These are phyloP conservation scores for Ascoidea rubescens DNA, from an alignment of 805 yeast species.

Conservation along the genomic window DNA sequence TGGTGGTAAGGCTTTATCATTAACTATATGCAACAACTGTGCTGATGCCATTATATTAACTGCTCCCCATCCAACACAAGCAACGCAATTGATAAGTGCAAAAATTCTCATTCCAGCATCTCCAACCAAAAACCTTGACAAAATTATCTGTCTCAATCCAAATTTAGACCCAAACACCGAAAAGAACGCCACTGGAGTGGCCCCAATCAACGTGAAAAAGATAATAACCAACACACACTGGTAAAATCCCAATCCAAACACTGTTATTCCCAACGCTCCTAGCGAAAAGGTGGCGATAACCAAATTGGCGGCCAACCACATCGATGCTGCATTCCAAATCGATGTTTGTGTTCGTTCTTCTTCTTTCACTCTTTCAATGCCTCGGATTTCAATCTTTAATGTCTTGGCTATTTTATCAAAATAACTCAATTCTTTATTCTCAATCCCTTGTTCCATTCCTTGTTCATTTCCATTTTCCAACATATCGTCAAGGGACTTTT, in stretches of 20 bases:
- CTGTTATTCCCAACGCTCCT: conserved; percentile 57
- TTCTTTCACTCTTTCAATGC: conserved; percentile 71
- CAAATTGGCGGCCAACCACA: conserved; percentile 88
- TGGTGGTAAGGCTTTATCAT: conserved; percentile 54
- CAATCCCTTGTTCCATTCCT: too few relatives aligned
- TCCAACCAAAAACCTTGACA: conserved; percentile 71
- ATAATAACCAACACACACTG: conserved; percentile 52
- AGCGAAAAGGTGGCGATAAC: conserved; percentile 73
- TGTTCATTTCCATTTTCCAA: too few relatives aligned
- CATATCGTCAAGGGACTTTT: too few relatives aligned
- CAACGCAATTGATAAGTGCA: conserved; percentile 62
- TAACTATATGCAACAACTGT: conserved; percentile 65
- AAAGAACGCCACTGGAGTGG: conserved; percentile 66
- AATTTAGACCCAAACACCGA: conserved; percentile 72
- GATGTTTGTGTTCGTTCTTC: conserved; percentile 62
- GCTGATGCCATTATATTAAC: conserved; percentile 86
- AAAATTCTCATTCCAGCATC: conserved; percentile 62
- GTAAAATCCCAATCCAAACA: conserved; percentile 61
- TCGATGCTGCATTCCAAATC: conserved; percentile 56
- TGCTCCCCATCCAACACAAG: conserved; percentile 93
- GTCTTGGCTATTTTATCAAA: too few relatives aligned
- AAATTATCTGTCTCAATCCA: conserved; percentile 79
- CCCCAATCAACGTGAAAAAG: conserved; percentile 64
- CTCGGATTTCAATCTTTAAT: conserved; percentile 47
- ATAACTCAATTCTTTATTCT: too few relatives aligned